phyloP scores from a whole-genome alignment of 2,329 filamentous ascomycete species.

The Ophiostoma montium region DNA sequence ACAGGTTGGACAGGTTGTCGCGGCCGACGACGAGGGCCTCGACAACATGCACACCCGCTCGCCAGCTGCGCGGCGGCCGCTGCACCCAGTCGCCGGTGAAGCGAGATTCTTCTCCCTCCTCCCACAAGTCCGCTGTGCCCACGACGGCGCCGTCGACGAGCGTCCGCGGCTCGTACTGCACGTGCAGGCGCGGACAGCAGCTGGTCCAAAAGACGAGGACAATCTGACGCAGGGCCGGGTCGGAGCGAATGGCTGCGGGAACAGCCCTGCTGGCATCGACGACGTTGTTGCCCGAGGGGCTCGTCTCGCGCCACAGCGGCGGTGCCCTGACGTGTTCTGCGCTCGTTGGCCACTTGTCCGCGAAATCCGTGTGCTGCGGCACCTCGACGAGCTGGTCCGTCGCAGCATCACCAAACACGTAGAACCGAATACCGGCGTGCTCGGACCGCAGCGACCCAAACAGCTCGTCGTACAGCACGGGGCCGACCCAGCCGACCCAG shows the following conservation, averaged over 20 bases:
- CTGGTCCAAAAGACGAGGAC: slow-evolving; percentile 1
- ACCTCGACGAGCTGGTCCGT: neutral
- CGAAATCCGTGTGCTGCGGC: neutral
- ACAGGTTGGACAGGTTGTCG: neutral
- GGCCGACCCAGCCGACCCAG: slow-evolving; percentile 1
- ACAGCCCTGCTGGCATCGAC: neutral
- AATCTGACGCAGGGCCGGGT: neutral
- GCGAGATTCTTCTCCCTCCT: neutral
- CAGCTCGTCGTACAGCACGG: neutral
- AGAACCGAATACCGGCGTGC: slow-evolving; percentile 1
- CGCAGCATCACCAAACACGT: neutral
- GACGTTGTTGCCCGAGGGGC: neutral
- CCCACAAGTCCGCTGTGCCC: neutral
- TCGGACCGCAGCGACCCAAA: neutral
- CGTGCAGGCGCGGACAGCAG: neutral
- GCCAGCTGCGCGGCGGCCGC: neutral
- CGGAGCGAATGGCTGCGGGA: neutral
- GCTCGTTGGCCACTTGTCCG: neutral
- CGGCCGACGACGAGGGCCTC: neutral
- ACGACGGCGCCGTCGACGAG: neutral
- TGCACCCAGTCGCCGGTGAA: neutral
- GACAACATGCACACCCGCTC: neutral
- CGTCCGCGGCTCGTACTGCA: neutral
- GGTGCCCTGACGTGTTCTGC: neutral
- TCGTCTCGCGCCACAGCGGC: neutral